These are phyloP conservation scores for Chlorella ohadii DNA, from an alignment of 139 green algal species.

Conservation along the genomic window DNA sequence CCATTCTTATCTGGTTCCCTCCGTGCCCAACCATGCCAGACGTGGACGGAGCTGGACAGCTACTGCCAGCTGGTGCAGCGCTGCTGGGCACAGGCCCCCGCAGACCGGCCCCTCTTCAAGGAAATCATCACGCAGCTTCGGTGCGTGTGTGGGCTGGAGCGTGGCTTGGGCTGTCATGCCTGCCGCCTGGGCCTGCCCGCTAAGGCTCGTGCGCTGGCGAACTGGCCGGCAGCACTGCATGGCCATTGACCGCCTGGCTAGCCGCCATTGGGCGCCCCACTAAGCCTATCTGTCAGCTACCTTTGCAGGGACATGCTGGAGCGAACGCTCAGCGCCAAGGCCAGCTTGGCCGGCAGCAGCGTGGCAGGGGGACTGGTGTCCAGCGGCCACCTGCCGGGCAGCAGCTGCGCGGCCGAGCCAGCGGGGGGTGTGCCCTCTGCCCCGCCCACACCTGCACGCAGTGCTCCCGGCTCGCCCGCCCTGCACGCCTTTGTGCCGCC, in stretches of 20 bases:
- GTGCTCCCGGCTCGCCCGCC: no score
- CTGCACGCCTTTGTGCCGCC: no score
- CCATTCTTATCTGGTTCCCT: no score
- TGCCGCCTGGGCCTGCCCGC: background rate
- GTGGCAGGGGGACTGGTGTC: no score
- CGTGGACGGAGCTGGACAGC: conserved; percentile 48
- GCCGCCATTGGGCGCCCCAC: no score
- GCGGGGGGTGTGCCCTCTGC: no score
- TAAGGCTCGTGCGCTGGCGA: background rate
- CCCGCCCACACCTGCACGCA: no score
- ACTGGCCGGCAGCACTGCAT: background rate
- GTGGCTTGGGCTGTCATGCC: background rate
- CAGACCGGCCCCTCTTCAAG: conserved; percentile 68
- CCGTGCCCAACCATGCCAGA: background rate
- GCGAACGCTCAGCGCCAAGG: conserved; percentile 4
- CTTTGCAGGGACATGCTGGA: conserved; percentile 23
- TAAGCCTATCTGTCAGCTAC: no score
- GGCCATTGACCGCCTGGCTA: no score
- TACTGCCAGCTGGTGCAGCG: conserved; percentile 71
- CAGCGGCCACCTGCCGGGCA: no score
- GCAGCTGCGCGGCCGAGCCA: no score
- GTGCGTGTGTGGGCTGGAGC: background rate
- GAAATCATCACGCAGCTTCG: conserved; percentile 58
- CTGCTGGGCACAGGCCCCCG: conserved; percentile 69
- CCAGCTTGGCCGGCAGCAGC: background rate